phyloP scores from a whole-genome alignment of 2,329 filamentous ascomycete species.

The Fusarium dlaminii region DNA sequence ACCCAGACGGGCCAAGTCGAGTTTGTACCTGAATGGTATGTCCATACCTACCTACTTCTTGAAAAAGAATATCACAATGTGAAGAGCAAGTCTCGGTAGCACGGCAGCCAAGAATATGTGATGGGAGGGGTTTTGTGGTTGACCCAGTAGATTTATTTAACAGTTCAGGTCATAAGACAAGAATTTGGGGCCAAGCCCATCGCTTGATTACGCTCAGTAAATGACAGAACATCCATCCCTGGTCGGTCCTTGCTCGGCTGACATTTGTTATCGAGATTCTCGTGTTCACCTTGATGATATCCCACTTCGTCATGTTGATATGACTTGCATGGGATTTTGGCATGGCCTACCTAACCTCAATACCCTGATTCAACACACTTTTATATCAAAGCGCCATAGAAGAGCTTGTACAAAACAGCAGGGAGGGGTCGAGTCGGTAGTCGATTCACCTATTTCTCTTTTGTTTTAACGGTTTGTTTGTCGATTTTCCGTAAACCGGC shows the following conservation, averaged over 20 bases:
- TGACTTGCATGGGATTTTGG: not conserved
- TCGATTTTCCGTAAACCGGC: not conserved
- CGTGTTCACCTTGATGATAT: not conserved
- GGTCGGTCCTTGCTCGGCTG: not conserved
- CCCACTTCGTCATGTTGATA: not conserved
- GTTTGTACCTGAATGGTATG: constrained; percentile 2
- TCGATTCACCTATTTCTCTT: not conserved
- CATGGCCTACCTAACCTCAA: not conserved
- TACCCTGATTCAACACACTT: not conserved
- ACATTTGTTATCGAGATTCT: not conserved
- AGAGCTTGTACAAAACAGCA: not conserved
- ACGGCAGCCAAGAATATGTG: not conserved
- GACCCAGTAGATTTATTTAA: not conserved
- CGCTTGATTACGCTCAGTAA: not conserved
- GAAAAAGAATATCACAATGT: not conserved
- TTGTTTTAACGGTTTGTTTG: not conserved
- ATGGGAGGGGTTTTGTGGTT: not conserved
- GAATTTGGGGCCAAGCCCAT: not conserved
- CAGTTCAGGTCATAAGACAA: not conserved
- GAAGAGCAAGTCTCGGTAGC: not conserved
- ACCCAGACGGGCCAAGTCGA: constrained; percentile 26
- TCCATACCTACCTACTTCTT: not conserved
- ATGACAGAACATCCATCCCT: not conserved
- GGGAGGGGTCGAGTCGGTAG: not conserved
- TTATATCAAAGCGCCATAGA: not conserved